These are phyloP conservation scores for Trichoderma afroharzianum DNA, from an alignment of 2,329 filamentous ascomycete species.

Conservation along the genomic window DNA sequence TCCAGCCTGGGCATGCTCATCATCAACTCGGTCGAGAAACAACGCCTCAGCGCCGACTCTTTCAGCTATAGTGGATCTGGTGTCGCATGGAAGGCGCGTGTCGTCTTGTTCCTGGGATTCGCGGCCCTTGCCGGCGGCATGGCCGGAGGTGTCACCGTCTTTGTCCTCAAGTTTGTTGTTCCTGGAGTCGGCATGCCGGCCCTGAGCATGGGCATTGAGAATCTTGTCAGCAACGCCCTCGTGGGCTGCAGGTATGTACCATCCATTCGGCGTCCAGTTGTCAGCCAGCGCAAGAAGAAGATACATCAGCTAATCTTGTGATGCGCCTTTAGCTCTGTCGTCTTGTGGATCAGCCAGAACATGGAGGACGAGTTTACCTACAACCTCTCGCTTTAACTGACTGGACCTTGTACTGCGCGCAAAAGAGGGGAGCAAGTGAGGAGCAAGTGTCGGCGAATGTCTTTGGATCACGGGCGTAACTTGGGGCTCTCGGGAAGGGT, in stretches of 20 bases:
- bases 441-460: conserved; percentile 14
- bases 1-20: conserved; percentile 65
- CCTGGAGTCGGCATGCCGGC: conserved; percentile 56
- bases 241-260: conserved; percentile 55
- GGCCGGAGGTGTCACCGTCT: conserved; percentile 65
- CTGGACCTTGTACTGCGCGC: neutral
- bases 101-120: conserved; percentile 65
- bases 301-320: neutral
- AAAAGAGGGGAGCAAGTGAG: neutral
- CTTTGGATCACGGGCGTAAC: conserved; percentile 16
- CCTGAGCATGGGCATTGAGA: conserved; percentile 62
- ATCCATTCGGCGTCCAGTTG: neutral
- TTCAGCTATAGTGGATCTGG: conserved; percentile 60
- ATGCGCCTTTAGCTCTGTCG: conserved; percentile 47
- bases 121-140: conserved; percentile 63
- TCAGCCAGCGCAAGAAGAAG: neutral
- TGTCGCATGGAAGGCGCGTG: conserved; percentile 66
- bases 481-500: conserved; percentile 5
- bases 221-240: conserved; percentile 61
- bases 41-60: conserved; percentile 59
- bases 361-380: conserved; percentile 71
- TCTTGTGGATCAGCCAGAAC: conserved; percentile 67
- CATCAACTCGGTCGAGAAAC: conserved; percentile 67
- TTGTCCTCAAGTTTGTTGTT: conserved; percentile 63
- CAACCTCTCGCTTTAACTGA: conserved; percentile 55